Conservation (phyloP, 192 early-diverging fungal genomes). For the Backusella australiensis region DNA sequence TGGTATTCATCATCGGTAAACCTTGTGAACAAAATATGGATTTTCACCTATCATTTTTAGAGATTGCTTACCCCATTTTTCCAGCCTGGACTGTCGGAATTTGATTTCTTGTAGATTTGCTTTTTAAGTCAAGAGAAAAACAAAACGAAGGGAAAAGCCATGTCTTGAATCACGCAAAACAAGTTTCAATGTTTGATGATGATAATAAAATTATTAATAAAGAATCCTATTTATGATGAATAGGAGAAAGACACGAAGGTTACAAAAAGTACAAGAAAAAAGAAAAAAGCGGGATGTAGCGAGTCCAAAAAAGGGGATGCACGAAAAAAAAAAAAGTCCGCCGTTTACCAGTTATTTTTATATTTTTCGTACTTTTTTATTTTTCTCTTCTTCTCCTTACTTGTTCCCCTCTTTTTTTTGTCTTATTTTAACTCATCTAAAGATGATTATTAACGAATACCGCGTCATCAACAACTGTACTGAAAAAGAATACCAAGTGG, state of each 20-base stretch:
- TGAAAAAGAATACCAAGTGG: conserved; percentile 67
- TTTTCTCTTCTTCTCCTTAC: neutral
- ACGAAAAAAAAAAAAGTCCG: neutral
- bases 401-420: neutral
- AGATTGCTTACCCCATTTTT: neutral
- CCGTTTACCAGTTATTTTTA: neutral
- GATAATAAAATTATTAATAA: neutral
- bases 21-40: neutral
- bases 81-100: neutral
- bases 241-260: neutral
- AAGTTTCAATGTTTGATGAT: neutral
- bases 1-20: neutral
- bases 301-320: neutral
- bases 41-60: neutral
- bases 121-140: neutral
- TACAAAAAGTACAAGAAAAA: neutral
- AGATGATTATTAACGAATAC: conserved; percentile 73
- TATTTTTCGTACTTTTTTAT: neutral
- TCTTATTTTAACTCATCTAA: neutral
- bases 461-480: conserved; percentile 77
- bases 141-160: neutral
- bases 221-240: neutral
- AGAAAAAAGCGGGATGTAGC: neutral
- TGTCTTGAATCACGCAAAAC: neutral
- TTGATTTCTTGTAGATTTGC: neutral